Evolutionary conservation across 1,284 basidiomycete species (phyloP), one percentile per base, ranked within the genome.

Genomic region (Pseudozyma hubeiensis): DNA sequence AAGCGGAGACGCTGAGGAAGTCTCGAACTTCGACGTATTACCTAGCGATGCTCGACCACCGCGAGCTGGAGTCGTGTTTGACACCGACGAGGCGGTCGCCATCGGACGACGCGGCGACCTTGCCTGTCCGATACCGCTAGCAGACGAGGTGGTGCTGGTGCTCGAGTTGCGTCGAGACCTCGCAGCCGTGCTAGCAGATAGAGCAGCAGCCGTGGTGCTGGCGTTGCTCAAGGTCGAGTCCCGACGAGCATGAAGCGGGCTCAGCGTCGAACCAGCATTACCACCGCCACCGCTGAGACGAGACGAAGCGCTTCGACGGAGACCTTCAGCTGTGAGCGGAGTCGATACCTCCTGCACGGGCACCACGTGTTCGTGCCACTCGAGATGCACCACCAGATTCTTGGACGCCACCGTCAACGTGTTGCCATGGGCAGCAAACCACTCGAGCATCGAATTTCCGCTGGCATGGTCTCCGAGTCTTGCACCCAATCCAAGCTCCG

Each of bases 401-500:
- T 93, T 93, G 0, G 92, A 94, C 0, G 93, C 93, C 7, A 93
- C 92, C 24, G 93, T 94, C 90, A 95, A 93, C 79, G 93, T 91
- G 14, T 90, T 90, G 0, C 92, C 92, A 76, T 94, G 93, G 0
- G 93, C 93, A 7, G 92, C 92, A 80, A 95, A 94, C 93, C 93
- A 81, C 47, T 78, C 75, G 47, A 79, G 66, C 78, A 79, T 79
- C 35, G 59, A 68, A 0, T 56, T 47, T 17, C 68, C 70, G 45
- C 62, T 69, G 16, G 62, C 67, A 1, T 76, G 69, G 46, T 75
- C 76, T 6, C 65, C 72, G 4, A 79, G 65, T 16, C 66, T 53
- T 13, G 65, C 48, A 0, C 56, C 64, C 24, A 78, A 55, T 6
- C 58, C 57, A 0, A 62, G 52, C 13, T 64, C 69, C 5, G 53